Evolutionary conservation across 352 stramenopile genomes (phyloP).

Genomic region (Phytophthora niederhauseri): DNA sequence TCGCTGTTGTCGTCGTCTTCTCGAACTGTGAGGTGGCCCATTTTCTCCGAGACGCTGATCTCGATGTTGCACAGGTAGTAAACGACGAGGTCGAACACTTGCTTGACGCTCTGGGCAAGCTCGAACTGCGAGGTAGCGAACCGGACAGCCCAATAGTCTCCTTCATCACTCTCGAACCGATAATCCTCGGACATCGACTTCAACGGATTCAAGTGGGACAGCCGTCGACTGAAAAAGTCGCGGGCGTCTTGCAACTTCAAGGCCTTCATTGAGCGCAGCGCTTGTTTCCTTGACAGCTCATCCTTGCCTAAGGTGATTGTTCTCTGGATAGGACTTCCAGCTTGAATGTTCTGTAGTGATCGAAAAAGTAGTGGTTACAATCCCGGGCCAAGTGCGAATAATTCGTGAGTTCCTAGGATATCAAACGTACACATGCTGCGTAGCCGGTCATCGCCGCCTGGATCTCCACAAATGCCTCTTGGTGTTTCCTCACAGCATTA

Average conservation of each 20-base stretch:
- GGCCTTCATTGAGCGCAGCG: slow-evolving; percentile 23
- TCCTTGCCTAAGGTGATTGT: slow-evolving; percentile 29
- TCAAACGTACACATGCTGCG: slow-evolving; percentile 32
- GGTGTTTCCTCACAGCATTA: slow-evolving; percentile 36
- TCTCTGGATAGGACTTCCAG: slow-evolving; percentile 37
- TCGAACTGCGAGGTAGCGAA: slow-evolving; percentile 40
- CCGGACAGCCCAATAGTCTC: slow-evolving; percentile 35
- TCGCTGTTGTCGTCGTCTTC: slow-evolving; percentile 39
- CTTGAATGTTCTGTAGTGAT: slow-evolving; percentile 35
- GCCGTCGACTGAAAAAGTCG: slow-evolving; percentile 23
- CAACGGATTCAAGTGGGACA: slow-evolving; percentile 28
- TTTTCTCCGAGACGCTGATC: slow-evolving; percentile 46
- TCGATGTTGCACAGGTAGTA: slow-evolving; percentile 48
- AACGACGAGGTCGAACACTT: slow-evolving; percentile 42
- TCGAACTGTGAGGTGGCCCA: slow-evolving; percentile 43
- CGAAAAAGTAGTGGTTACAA: background rate
- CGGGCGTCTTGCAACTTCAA: slow-evolving; percentile 30
- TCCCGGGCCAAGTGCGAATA: background rate
- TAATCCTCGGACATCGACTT: slow-evolving; percentile 40
- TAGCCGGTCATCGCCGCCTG: slow-evolving; percentile 37
- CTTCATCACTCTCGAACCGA: slow-evolving; percentile 33
- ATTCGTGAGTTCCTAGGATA: background rate
- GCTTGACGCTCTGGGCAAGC: slow-evolving; percentile 27
- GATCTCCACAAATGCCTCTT: slow-evolving; percentile 35
- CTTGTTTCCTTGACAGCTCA: slow-evolving; percentile 16